Evolutionary conservation across 805 yeast species (phyloP).

Genomic region (Maudiozyma saulgeensis): DNA sequence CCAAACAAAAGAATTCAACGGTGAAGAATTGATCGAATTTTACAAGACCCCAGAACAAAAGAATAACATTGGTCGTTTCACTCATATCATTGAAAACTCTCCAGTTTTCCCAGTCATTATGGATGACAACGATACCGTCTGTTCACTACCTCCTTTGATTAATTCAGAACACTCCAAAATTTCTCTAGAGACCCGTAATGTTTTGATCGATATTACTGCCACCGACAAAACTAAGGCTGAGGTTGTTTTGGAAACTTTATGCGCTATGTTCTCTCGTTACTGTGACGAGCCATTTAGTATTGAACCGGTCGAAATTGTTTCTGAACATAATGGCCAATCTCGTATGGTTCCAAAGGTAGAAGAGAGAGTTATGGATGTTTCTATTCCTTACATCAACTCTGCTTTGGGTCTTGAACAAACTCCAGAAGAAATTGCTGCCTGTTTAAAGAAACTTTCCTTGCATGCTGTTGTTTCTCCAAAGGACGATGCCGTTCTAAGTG

Average conservation of each 20-base stretch:
- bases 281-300: slow-evolving; percentile 71
- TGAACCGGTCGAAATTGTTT: slow-evolving; percentile 81
- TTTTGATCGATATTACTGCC: slow-evolving; percentile 90
- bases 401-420: slow-evolving; percentile 77
- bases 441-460: slow-evolving; percentile 76
- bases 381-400: slow-evolving; percentile 78
- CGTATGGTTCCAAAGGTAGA: slow-evolving; percentile 66
- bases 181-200: slow-evolving; percentile 71
- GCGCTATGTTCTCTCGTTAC: slow-evolving; percentile 92
- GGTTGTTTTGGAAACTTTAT: slow-evolving; percentile 81
- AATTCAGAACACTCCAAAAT: slow-evolving; percentile 88
- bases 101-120: slow-evolving; percentile 86
- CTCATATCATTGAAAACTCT: slow-evolving; percentile 78
- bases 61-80: slow-evolving; percentile 79
- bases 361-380: slow-evolving; percentile 63
- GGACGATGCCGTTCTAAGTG: slow-evolving; percentile 40
- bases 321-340: slow-evolving; percentile 68
- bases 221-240: slow-evolving; percentile 92
- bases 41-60: slow-evolving; percentile 62
- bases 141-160: slow-evolving; percentile 95
- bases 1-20: slow-evolving; percentile 61
- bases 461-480: slow-evolving; percentile 44
- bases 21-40: slow-evolving; percentile 73
- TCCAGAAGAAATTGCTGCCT: slow-evolving; percentile 54
- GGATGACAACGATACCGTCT: slow-evolving; percentile 66